These are phyloP conservation scores for Eucalyptus victrix DNA, from an alignment of 345 rosid genomes.

Conservation along the genomic window DNA sequence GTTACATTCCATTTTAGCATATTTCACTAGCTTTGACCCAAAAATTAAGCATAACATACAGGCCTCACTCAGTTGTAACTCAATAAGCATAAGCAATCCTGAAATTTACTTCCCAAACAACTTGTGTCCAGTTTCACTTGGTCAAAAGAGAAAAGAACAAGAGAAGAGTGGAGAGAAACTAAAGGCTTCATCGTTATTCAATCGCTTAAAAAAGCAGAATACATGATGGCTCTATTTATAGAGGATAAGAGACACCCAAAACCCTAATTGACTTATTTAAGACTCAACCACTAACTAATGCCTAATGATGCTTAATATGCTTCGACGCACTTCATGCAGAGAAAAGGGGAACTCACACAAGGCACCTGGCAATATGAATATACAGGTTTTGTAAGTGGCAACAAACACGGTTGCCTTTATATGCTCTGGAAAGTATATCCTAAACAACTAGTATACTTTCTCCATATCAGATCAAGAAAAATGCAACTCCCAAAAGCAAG, in stretches of 20 bases:
- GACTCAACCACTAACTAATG: not conserved
- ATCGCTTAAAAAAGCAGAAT: not conserved
- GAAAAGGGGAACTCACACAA: not conserved
- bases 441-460: not conserved
- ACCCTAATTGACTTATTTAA: not conserved
- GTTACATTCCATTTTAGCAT: not conserved
- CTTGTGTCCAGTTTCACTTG: not conserved
- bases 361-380: not conserved
- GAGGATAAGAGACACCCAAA: not conserved
- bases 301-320: not conserved
- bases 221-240: not conserved
- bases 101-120: not conserved
- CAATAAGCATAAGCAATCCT: not conserved
- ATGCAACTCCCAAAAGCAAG: not conserved
- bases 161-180: not conserved
- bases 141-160: not conserved
- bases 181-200: not conserved
- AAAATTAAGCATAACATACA: not conserved
- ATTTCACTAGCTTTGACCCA: not conserved
- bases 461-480: not conserved
- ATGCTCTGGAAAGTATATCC: not conserved
- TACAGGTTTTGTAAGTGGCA: not conserved
- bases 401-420: not conserved
- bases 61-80: not conserved
- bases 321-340: not conserved